Evolutionary conservation across 177 flowering plant species (phyloP).

Genomic region (Tripterygium wilfordii): DNA sequence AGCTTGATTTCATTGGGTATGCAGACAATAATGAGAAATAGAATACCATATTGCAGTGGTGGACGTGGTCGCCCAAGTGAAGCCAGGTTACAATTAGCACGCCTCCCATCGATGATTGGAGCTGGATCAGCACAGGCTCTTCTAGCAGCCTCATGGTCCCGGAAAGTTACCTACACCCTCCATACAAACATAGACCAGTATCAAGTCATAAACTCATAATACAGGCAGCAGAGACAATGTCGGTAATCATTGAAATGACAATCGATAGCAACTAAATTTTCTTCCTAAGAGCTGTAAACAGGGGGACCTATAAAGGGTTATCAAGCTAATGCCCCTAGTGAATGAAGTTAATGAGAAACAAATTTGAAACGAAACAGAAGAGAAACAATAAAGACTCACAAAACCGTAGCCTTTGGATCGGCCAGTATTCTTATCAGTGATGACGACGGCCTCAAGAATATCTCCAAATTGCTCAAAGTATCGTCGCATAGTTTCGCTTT

Average conservation of each 20-base stretch:
- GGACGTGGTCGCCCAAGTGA: conserved; percentile 86
- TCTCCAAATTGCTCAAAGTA: conserved; percentile 93
- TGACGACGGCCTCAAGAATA: conserved; percentile 93
- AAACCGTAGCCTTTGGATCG: conserved; percentile 98
- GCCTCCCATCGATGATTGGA: conserved; percentile 84
- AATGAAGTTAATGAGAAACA: no score
- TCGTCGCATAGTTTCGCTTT: conserved; percentile 72
- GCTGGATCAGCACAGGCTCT: conserved; percentile 85
- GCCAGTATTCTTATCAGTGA: conserved; percentile 88
- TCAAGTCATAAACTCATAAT: no score
- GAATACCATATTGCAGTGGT: conserved; percentile 47
- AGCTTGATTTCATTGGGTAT: no score
- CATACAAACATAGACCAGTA: conserved; percentile 32
- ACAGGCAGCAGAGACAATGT: no score
- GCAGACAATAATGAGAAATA: no score
- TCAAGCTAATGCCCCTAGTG: no score
- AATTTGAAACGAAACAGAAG: not conserved
- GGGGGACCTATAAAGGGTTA: no score
- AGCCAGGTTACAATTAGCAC: conserved; percentile 94
- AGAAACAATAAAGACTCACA: conserved; percentile 50
- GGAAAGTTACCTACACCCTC: conserved; percentile 95
- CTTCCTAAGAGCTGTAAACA: no score
- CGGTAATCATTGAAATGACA: no score
- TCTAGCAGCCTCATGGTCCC: conserved; percentile 82
- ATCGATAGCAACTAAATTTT: no score